Evolutionary conservation across 805 yeast species (phyloP).

Genomic region (Pichia gijzeniarum): DNA sequence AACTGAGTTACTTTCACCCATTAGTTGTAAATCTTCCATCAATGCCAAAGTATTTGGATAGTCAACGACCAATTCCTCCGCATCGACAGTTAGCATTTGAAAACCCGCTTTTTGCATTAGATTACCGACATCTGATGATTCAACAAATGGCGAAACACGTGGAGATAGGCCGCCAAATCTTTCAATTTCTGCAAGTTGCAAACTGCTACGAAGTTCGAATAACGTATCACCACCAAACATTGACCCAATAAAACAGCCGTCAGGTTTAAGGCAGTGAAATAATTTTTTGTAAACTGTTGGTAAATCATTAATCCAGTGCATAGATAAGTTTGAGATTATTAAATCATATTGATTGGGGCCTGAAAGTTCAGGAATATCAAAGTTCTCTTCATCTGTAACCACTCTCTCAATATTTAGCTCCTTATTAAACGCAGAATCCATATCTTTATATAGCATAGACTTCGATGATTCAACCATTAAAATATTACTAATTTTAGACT

Average conservation of each 20-base stretch:
- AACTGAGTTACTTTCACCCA: slow-evolving; percentile 79
- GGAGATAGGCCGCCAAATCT: slow-evolving; percentile 76
- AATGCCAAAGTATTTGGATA: slow-evolving; percentile 67
- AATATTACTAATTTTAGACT: slow-evolving; percentile 44
- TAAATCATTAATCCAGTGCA: slow-evolving; percentile 87
- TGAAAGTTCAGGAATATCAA: slow-evolving; percentile 37
- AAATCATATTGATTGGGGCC: slow-evolving; percentile 50
- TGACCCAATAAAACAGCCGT: slow-evolving; percentile 76
- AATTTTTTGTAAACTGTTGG: slow-evolving; percentile 56
- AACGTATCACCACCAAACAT: slow-evolving; percentile 81
- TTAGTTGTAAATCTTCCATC: slow-evolving; percentile 63
- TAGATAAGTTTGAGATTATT: slow-evolving; percentile 61
- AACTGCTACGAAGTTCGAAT: slow-evolving; percentile 72
- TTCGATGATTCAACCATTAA: slow-evolving; percentile 63
- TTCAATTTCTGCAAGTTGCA: slow-evolving; percentile 80
- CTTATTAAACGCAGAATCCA: slow-evolving; percentile 36
- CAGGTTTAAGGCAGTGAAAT: slow-evolving; percentile 59
- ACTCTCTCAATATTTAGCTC: slow-evolving; percentile 42
- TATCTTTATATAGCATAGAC: slow-evolving; percentile 48
- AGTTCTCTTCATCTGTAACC: slow-evolving; percentile 63
- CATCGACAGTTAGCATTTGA: slow-evolving; percentile 74
- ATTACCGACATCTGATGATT: slow-evolving; percentile 68
- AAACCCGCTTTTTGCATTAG: slow-evolving; percentile 70
- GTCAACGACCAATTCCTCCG: slow-evolving; percentile 74
- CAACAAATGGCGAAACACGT: slow-evolving; percentile 74